These are phyloP conservation scores for Malassezia slooffiae DNA, from an alignment of 1,284 basidiomycete genomes.

Conservation along the genomic window DNA sequence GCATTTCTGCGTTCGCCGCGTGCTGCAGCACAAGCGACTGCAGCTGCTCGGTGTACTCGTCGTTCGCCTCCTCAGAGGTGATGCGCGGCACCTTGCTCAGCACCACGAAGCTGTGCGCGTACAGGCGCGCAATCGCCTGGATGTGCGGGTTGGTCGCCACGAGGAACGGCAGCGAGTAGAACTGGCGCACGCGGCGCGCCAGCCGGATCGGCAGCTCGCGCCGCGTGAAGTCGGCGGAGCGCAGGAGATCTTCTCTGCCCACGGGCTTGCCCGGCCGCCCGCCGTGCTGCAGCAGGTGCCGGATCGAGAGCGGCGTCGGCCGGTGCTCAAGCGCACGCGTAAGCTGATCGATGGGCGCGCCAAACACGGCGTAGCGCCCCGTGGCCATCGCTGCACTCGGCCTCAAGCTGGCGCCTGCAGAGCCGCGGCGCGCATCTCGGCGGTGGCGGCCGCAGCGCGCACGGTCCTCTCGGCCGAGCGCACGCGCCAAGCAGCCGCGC, in stretches of 20 bases:
- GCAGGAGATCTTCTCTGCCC: slow-evolving; percentile 28
- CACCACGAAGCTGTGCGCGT: slow-evolving; percentile 63
- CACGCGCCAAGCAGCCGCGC: too few relatives aligned
- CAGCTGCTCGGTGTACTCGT: slow-evolving; percentile 58
- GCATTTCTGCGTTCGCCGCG: slow-evolving; percentile 72
- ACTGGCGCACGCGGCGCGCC: slow-evolving; percentile 36
- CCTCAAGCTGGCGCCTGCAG: background rate
- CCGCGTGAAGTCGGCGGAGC: slow-evolving; percentile 37
- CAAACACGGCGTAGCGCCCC: slow-evolving; percentile 23
- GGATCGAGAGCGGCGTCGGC: slow-evolving; percentile 35
- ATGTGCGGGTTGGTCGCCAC: slow-evolving; percentile 83
- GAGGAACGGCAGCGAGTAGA: slow-evolving; percentile 52
- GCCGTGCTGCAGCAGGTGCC: slow-evolving; percentile 33
- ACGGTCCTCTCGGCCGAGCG: slow-evolving; percentile 8
- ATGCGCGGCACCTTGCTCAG: slow-evolving; percentile 61
- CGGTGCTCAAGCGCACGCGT: slow-evolving; percentile 25
- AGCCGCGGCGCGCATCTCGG: background rate
- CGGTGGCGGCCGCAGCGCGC: background rate
- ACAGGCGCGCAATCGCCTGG: slow-evolving; percentile 60
- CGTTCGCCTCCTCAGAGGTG: slow-evolving; percentile 59
- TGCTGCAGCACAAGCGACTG: slow-evolving; percentile 65
- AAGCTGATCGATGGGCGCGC: slow-evolving; percentile 34
- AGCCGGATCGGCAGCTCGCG: slow-evolving; percentile 43
- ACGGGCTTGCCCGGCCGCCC: slow-evolving; percentile 28
- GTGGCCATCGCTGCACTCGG: background rate